Percentiles rank a stretch among this genome's conserved stretches.
Conservation (phyloP, 2,329 filamentous ascomycete genomes). For the Nakataea oryzae region DNA sequence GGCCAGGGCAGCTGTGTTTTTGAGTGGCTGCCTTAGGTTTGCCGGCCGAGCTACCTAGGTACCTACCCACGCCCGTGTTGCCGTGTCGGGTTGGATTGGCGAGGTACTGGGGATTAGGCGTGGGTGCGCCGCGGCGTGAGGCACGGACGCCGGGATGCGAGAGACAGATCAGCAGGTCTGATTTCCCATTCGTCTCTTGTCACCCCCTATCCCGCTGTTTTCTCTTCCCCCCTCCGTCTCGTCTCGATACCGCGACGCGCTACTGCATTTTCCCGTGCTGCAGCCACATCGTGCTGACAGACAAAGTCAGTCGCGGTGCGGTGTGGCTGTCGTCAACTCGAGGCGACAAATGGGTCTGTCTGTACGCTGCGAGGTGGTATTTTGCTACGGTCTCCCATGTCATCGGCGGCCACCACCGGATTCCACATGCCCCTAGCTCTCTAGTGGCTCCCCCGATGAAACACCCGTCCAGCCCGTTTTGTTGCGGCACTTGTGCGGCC, state of each 20-base stretch:
- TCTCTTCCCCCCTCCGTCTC: background rate
- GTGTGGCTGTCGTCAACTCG: no score
- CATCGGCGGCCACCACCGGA: background rate
- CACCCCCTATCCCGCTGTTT: background rate
- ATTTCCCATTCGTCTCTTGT: background rate
- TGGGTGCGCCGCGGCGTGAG: background rate
- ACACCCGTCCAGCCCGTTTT: background rate
- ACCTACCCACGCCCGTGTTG: no score
- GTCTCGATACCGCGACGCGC: no score
- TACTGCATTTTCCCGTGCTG: no score
- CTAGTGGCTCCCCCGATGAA: background rate
- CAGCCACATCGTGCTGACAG: no score
- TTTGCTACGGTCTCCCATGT: background rate
- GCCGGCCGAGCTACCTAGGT: no score
- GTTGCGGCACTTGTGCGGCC: background rate
- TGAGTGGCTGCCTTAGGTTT: background rate
- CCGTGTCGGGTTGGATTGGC: background rate
- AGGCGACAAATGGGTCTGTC: no score
- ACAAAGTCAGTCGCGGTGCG: no score
- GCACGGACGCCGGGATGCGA: background rate
- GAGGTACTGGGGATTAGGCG: no score
- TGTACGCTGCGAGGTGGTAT: background rate
- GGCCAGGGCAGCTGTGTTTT: background rate
- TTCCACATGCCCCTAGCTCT: background rate
- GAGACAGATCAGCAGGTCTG: background rate